Evolutionary conservation across 441 rosid genomes (phyloP).

Genomic region (Pelargonium myrrhifolium): DNA sequence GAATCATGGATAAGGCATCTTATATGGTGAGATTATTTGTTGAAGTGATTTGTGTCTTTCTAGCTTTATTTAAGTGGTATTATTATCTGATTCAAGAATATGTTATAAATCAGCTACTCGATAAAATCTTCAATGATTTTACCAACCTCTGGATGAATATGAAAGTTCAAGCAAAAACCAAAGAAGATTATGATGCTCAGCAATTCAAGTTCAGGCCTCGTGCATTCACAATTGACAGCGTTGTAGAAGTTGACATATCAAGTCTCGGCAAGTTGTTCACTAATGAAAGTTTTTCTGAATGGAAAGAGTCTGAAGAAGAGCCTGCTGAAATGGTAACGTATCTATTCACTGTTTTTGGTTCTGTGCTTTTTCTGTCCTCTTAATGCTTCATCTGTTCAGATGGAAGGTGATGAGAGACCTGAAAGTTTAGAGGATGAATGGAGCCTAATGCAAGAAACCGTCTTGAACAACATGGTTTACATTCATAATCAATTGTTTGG

Average conservation of each 20-base stretch:
- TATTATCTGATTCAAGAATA: slow-evolving; percentile 23
- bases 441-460: slow-evolving; percentile 53
- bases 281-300: slow-evolving; percentile 58
- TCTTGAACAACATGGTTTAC: slow-evolving; percentile 44
- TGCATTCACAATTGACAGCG: slow-evolving; percentile 60
- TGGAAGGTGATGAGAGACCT: slow-evolving; percentile 34
- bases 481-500: slow-evolving; percentile 80
- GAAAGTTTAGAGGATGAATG: slow-evolving; percentile 65
- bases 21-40: slow-evolving; percentile 45
- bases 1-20: slow-evolving; percentile 50
- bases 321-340: slow-evolving; percentile 41
- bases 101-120: slow-evolving; percentile 48
- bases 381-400: slow-evolving; percentile 32
- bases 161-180: slow-evolving; percentile 59
- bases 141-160: slow-evolving; percentile 68
- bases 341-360: slow-evolving; percentile 13
- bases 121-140: slow-evolving; percentile 51
- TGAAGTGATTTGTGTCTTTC: background rate
- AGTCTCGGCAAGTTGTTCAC: slow-evolving; percentile 48
- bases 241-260: slow-evolving; percentile 71
- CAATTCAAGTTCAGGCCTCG: slow-evolving; percentile 73
- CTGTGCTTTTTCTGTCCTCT: background rate
- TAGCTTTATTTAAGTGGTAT: slow-evolving; percentile 6
- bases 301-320: slow-evolving; percentile 75
- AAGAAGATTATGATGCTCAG: slow-evolving; percentile 54